Conservation (phyloP, 2,329 filamentous ascomycete species). For the Xylariaceae sp. region DNA sequence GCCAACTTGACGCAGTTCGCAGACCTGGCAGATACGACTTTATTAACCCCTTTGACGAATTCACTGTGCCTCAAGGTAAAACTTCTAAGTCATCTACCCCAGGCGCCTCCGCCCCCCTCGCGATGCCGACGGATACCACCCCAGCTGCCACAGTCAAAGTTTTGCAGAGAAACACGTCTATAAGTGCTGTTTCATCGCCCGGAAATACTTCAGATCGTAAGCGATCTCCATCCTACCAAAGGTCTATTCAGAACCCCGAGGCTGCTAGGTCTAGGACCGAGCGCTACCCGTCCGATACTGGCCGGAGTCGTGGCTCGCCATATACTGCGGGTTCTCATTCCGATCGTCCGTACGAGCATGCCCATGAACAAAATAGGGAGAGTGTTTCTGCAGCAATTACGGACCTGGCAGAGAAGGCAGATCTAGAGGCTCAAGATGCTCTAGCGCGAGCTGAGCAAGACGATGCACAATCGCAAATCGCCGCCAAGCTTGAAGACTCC, state of each 20-base stretch:
- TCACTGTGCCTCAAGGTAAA: slow-evolving; percentile 39
- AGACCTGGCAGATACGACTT: slow-evolving; percentile 33
- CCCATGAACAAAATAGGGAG: slow-evolving; percentile 44
- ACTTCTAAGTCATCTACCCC: slow-evolving; percentile 37
- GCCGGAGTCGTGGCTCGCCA: slow-evolving; percentile 16
- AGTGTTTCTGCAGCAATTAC: slow-evolving; percentile 66
- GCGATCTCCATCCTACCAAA: slow-evolving; percentile 35
- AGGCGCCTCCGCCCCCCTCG: slow-evolving; percentile 24
- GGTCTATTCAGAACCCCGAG: slow-evolving; percentile 42
- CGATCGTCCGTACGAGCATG: slow-evolving; percentile 10
- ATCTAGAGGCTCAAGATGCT: slow-evolving; percentile 57
- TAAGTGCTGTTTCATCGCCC: slow-evolving; percentile 33
- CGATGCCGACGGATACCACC: slow-evolving; percentile 27
- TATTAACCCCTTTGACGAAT: slow-evolving; percentile 39
- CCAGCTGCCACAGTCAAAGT: slow-evolving; percentile 41
- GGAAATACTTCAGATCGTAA: slow-evolving; percentile 15
- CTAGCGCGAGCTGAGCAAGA: slow-evolving; percentile 51
- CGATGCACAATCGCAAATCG: slow-evolving; percentile 43
- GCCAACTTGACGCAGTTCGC: slow-evolving; percentile 24
- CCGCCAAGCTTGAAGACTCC: slow-evolving; percentile 43
- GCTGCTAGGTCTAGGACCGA: slow-evolving; percentile 31
- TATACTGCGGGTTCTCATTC: slow-evolving; percentile 10
- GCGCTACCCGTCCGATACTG: slow-evolving; percentile 27
- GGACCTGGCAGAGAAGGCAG: slow-evolving; percentile 52
- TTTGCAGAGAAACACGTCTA: slow-evolving; percentile 47